Conservation (phyloP, 805 yeast genomes). For the Ogataea wickerhamii region DNA sequence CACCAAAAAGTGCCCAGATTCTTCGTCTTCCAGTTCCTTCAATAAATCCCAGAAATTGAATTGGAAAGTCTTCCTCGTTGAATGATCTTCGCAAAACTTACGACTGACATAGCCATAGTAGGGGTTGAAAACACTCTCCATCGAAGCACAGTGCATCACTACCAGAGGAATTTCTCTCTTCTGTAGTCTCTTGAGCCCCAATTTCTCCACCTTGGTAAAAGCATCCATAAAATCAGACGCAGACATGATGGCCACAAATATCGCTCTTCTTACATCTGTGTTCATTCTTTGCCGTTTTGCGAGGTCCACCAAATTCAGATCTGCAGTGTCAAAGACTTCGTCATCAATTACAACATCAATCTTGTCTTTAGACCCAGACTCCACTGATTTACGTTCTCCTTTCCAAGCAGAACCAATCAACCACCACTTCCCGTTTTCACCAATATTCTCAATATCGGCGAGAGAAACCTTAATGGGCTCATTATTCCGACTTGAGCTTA, state of each 20-base stretch:
- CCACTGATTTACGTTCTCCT: conserved; percentile 41
- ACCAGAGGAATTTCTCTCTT: conserved; percentile 85
- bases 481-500: conserved; percentile 41
- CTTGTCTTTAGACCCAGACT: conserved; percentile 35
- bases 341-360: conserved; percentile 40
- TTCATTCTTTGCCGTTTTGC: conserved; percentile 90
- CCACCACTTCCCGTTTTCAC: conserved; percentile 97
- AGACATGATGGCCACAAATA: conserved; percentile 92
- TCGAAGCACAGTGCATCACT: conserved; percentile 77
- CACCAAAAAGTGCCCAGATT: conserved; percentile 16
- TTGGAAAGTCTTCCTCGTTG: conserved; percentile 78
- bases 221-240: conserved; percentile 92
- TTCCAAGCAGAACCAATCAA: conserved; percentile 97
- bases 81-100: conserved; percentile 71
- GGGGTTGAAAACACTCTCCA: conserved; percentile 84
- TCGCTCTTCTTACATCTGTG: conserved; percentile 90
- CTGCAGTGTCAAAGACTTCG: conserved; percentile 62
- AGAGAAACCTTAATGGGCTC: conserved; percentile 85
- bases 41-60: conserved; percentile 86
- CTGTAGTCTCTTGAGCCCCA: conserved; percentile 74
- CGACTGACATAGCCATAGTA: conserved; percentile 79
- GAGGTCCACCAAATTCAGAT: conserved; percentile 84
- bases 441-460: conserved; percentile 74
- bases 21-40: conserved; percentile 62
- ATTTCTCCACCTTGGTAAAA: conserved; percentile 71